A percentile compares a stretch with the other conserved stretches of the same genome.
These are phyloP conservation scores for Verticillium alfalfae DNA, from an alignment of 2,329 filamentous ascomycete genomes.

Conservation along the genomic window DNA sequence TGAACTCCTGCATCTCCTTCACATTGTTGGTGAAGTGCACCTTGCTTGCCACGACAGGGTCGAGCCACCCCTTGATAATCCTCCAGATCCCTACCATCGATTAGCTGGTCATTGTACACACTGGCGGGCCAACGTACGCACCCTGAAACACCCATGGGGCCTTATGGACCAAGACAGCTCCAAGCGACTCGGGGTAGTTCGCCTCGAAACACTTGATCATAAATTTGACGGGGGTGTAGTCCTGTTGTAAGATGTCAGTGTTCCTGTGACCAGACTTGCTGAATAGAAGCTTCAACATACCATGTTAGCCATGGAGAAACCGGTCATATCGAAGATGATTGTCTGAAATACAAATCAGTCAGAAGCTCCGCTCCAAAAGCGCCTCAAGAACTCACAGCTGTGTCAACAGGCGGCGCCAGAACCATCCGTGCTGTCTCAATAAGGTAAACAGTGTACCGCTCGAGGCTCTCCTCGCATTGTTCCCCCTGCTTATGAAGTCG, in stretches of 20 bases:
- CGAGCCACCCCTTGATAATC: conserved; percentile 92
- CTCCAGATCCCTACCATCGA: conserved; percentile 72
- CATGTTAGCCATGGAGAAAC: conserved; percentile 94
- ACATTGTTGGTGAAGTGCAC: conserved; percentile 85
- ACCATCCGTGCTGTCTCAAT: conserved; percentile 93
- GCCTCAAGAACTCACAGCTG: conserved; percentile 63
- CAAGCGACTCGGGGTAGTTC: conserved; percentile 92
- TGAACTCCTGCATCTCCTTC: conserved; percentile 72
- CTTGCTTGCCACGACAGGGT: conserved; percentile 91
- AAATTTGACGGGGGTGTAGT: conserved; percentile 95
- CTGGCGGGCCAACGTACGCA: conserved; percentile 28
- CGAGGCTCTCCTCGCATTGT: conserved; percentile 74
- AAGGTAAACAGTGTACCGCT: conserved; percentile 85
- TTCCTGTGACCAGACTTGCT: neutral
- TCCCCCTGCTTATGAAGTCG: conserved; percentile 77
- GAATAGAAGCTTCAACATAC: conserved; percentile 30
- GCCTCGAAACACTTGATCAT: conserved; percentile 99
- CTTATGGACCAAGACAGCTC: conserved; percentile 88
- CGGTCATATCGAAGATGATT: conserved; percentile 92
- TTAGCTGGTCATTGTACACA: neutral
- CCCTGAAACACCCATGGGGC: conserved; percentile 96
- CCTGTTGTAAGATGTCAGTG: conserved; percentile 37
- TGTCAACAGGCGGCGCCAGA: conserved; percentile 75
- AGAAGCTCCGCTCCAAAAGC: neutral
- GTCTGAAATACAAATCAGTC: conserved; percentile 47